Conservation (phyloP, 495 filamentous ascomycete species). For the Neurospora terricola region DNA sequence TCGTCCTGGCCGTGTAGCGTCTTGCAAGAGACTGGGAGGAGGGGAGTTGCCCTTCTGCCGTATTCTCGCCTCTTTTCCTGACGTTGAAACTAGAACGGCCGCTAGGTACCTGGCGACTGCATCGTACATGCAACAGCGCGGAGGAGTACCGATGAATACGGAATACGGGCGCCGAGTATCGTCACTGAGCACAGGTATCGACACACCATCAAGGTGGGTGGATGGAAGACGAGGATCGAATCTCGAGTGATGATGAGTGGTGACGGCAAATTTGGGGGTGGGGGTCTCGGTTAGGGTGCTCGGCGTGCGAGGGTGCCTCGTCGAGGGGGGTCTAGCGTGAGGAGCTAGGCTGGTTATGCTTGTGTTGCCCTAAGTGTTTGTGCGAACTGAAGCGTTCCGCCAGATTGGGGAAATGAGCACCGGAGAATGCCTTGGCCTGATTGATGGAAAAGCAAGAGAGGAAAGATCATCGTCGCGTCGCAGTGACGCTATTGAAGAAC, state of each 20-base stretch:
- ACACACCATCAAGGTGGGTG: background rate
- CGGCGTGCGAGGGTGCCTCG: background rate
- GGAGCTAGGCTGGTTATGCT: background rate
- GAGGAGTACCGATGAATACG: background rate
- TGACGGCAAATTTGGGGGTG: background rate
- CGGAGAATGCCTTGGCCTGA: background rate
- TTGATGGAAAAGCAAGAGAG: background rate
- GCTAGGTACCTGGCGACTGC: background rate
- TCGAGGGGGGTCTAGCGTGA: background rate
- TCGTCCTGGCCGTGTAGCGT: background rate
- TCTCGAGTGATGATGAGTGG: background rate
- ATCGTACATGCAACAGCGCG: background rate
- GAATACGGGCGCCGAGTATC: background rate
- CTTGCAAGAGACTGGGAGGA: background rate
- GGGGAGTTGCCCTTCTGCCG: background rate
- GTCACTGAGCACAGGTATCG: background rate
- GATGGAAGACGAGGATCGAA: background rate
- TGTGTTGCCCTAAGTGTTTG: background rate
- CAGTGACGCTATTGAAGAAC: background rate
- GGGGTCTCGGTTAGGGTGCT: background rate
- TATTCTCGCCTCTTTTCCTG: background rate
- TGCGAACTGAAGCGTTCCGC: background rate
- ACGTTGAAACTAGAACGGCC: background rate
- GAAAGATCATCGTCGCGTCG: background rate
- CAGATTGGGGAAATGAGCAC: background rate